phyloP scores from a whole-genome alignment of 1,284 basidiomycete species.

The Erythrobasidium hasegawianum region DNA sequence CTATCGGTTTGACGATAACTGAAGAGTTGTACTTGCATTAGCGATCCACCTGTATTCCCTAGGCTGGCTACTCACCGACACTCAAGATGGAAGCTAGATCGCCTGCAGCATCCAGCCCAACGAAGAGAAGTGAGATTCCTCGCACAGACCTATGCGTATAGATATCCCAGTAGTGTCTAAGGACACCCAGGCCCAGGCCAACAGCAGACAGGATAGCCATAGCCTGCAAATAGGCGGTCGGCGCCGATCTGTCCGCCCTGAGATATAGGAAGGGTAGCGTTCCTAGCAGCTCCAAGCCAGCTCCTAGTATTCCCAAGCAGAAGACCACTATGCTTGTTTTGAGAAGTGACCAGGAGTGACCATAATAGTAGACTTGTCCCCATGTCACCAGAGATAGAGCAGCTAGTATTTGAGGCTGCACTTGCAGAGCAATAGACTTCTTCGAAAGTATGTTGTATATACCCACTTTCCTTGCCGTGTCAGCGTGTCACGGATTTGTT shows the following conservation, averaged over 20 bases:
- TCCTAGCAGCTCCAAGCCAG: slow-evolving; percentile 14
- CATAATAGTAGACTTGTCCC: slow-evolving; percentile 40
- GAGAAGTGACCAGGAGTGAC: slow-evolving; percentile 19
- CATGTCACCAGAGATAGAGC: slow-evolving; percentile 38
- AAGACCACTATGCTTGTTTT: slow-evolving; percentile 12
- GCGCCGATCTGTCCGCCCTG: slow-evolving; percentile 3
- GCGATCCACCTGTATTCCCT: no score
- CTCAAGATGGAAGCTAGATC: slow-evolving; percentile 37
- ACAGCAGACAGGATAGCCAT: slow-evolving; percentile 39
- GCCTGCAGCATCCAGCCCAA: slow-evolving; percentile 39
- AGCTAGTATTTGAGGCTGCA: slow-evolving; percentile 41
- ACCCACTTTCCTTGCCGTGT: slow-evolving; percentile 29
- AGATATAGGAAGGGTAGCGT: slow-evolving; percentile 18
- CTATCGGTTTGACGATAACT: slow-evolving; percentile 26
- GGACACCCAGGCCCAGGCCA: slow-evolving; percentile 38
- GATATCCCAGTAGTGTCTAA: slow-evolving; percentile 42
- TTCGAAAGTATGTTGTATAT: slow-evolving; percentile 39
- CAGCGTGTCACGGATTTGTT: no score
- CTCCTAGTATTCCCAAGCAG: slow-evolving; percentile 4
- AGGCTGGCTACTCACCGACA: slow-evolving; percentile 8
- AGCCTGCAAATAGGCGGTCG: slow-evolving; percentile 8
- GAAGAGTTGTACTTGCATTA: no score
- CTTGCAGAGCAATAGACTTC: slow-evolving; percentile 38
- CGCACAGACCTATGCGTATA: slow-evolving; percentile 37
- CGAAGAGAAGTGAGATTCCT: slow-evolving; percentile 40